These are phyloP conservation scores for Raphanus sativus DNA, from an alignment of 345 rosid species.

Conservation along the genomic window DNA sequence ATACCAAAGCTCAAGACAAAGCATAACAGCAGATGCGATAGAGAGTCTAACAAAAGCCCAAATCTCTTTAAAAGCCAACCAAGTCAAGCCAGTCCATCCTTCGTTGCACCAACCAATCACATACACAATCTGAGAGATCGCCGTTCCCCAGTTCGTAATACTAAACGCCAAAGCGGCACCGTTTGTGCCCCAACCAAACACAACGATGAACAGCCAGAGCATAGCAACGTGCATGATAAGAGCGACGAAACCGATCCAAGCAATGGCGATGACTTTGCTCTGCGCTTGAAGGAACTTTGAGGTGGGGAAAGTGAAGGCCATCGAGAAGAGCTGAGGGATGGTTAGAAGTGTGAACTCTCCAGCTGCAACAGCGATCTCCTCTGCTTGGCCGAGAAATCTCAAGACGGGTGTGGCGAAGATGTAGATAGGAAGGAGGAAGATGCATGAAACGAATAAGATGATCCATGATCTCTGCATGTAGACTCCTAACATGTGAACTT, in stretches of 20 bases:
- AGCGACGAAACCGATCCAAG: conserved; percentile 57
- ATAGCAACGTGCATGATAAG: conserved; percentile 43
- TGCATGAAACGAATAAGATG: conserved; percentile 47
- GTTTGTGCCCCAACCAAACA: conserved; percentile 46
- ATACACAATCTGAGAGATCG: conserved; percentile 51
- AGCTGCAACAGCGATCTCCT: conserved; percentile 52
- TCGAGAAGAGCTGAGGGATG: conserved; percentile 70
- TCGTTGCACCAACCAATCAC: conserved; percentile 60
- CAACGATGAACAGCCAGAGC: conserved; percentile 52
- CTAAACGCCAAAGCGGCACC: conserved; percentile 77
- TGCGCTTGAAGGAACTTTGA: conserved; percentile 83
- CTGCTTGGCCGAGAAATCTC: conserved; percentile 57
- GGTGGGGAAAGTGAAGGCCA: conserved; percentile 61
- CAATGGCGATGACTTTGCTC: conserved; percentile 56
- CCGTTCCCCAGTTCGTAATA: conserved; percentile 48
- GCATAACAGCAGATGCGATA: conserved; percentile 78
- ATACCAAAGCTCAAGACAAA: conserved; percentile 82
- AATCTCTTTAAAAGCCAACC: conserved; percentile 61
- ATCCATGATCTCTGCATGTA: conserved; percentile 87
- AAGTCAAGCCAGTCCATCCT: conserved; percentile 65
- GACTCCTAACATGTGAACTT: conserved; percentile 65
- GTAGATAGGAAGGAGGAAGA: conserved; percentile 57
- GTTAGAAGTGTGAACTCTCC: conserved; percentile 53
- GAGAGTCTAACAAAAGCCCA: conserved; percentile 80
- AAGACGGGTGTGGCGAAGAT: conserved; percentile 63